A percentile compares a stretch with the other conserved stretches of the same genome.
phyloP scores from a whole-genome alignment of 169 alveolate species.

The Amoebophrya sp. region DNA sequence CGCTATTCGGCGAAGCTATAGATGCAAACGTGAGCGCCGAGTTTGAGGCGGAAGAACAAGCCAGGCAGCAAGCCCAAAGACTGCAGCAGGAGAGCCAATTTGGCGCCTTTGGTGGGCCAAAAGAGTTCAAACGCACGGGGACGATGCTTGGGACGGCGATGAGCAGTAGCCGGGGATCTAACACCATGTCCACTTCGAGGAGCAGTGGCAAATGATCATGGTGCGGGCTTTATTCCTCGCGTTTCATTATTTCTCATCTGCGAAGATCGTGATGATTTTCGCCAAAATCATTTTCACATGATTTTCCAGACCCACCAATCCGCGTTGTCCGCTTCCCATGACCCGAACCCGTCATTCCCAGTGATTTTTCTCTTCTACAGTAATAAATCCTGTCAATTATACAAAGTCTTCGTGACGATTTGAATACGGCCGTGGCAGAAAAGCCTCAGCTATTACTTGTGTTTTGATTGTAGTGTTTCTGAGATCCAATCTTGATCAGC shows the following conservation, averaged over 20 bases:
- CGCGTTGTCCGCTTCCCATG: too few species aligned
- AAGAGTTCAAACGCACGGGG: not conserved
- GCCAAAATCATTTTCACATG: not conserved
- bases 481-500: too few species aligned
- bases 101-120: not conserved
- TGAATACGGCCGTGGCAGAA: too few species aligned
- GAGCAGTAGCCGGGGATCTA: not conserved
- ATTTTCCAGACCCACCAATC: not conserved
- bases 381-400: too few species aligned
- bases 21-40: not conserved
- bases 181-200: not conserved
- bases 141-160: not conserved
- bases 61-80: not conserved
- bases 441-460: too few species aligned
- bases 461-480: too few species aligned
- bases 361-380: too few species aligned
- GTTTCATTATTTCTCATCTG: not conserved
- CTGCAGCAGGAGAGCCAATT: not conserved
- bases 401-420: too few species aligned
- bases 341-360: too few species aligned
- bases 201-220: not conserved
- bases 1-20: not conserved
- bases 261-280: not conserved
- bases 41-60: not conserved
- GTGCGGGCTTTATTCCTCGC: not conserved